phyloP scores from a whole-genome alignment of 805 yeast species.

The Teunomyces panamensis region DNA sequence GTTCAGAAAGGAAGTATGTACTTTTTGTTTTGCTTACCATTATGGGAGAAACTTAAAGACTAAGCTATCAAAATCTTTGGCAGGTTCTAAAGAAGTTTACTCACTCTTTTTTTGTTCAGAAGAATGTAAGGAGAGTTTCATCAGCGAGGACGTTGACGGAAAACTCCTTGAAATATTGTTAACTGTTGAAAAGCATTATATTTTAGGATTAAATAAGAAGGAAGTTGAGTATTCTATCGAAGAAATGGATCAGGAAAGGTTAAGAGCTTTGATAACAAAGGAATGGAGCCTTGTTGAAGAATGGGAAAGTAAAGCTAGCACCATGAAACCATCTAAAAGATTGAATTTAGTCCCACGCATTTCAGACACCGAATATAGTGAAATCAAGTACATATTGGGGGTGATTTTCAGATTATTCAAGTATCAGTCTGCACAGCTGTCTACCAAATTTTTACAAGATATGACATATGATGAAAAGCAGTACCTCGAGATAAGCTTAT shows the following conservation, averaged over 20 bases:
- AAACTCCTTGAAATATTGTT: conserved; percentile 36
- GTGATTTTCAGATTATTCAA: conserved; percentile 30
- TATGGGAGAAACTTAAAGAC: conserved; percentile 47
- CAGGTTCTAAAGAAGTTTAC: conserved; percentile 14
- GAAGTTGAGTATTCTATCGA: conserved; percentile 14
- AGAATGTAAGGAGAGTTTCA: conserved; percentile 40
- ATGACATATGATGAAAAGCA: not conserved
- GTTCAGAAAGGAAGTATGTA: conserved; percentile 63
- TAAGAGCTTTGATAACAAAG: conserved; percentile 12
- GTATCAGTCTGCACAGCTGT: conserved; percentile 3
- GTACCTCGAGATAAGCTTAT: conserved; percentile 23
- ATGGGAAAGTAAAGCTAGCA: conserved; percentile 35
- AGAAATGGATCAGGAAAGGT: conserved; percentile 11
- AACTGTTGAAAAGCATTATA: conserved; percentile 29
- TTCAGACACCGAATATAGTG: conserved; percentile 52
- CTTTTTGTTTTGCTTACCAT: conserved; percentile 48
- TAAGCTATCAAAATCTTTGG: conserved; percentile 23
- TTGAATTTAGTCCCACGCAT: conserved; percentile 37
- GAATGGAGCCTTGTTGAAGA: conserved; percentile 38
- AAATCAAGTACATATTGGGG: conserved; percentile 46
- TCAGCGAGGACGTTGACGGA: conserved; percentile 29
- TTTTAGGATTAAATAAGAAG: conserved; percentile 18
- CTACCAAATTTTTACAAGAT: not conserved
- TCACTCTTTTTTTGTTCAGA: conserved; percentile 56
- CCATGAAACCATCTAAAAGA: conserved; percentile 36